Conservation (phyloP, 257 asterid genomes). For the Mitragyna speciosa region DNA sequence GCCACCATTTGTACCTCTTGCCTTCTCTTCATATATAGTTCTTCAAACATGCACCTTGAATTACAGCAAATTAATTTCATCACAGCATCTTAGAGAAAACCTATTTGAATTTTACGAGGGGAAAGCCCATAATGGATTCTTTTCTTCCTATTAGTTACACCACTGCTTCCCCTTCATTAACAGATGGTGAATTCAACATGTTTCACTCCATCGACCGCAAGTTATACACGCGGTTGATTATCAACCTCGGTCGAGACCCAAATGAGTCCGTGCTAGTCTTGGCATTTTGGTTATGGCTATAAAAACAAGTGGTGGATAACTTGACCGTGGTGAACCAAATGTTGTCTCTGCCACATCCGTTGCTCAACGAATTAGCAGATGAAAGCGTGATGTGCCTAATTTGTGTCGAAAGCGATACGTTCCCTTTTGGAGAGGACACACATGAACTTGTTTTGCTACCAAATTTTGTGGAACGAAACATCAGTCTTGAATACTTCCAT, state of each 20-base stretch:
- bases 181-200: constrained; percentile 48
- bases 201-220: constrained; percentile 59
- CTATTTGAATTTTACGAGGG: background rate
- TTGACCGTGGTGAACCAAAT: constrained; percentile 27
- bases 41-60: background rate
- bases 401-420: constrained; percentile 32
- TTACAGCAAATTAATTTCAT: background rate
- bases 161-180: constrained; percentile 15
- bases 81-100: background rate
- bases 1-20: background rate
- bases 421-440: background rate
- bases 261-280: constrained; percentile 45
- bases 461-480: constrained; percentile 15
- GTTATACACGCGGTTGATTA: constrained; percentile 33
- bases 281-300: constrained; percentile 64
- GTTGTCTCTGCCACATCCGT: constrained; percentile 27
- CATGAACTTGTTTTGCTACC: constrained; percentile 23
- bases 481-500: constrained; percentile 33
- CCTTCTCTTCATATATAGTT: background rate
- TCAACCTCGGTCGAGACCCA: constrained; percentile 47
- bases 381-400: constrained; percentile 47
- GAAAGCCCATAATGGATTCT: background rate
- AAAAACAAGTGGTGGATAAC: constrained; percentile 26
- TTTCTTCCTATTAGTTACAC: background rate
- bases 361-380: constrained; percentile 36